Conservation (phyloP, 108 stramenopile species). For the Nitzschia palea region DNA sequence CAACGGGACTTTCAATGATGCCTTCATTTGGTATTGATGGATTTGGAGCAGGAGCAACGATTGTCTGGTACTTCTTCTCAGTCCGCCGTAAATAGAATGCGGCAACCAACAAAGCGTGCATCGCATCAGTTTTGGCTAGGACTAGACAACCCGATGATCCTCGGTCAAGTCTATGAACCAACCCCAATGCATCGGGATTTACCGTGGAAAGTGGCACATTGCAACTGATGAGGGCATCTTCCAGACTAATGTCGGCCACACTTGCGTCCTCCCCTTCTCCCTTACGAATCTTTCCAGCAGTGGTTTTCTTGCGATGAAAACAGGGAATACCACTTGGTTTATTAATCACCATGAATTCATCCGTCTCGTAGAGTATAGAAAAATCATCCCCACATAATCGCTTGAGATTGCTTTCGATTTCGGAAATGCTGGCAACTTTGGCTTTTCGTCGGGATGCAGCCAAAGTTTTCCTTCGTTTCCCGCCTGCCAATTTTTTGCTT, state of each 20-base stretch:
- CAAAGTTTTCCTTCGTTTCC: slow-evolving; percentile 58
- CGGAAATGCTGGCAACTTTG: slow-evolving; percentile 6
- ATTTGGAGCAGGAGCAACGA: slow-evolving; percentile 32
- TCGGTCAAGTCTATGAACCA: slow-evolving; percentile 82
- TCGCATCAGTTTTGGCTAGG: slow-evolving; percentile 67
- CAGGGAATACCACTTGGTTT: slow-evolving; percentile 77
- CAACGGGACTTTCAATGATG: slow-evolving; percentile 41
- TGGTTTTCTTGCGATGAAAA: slow-evolving; percentile 57
- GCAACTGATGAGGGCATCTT: slow-evolving; percentile 65
- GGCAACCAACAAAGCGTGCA: slow-evolving; percentile 60
- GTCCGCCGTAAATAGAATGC: slow-evolving; percentile 61
- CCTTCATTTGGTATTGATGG: slow-evolving; percentile 10
- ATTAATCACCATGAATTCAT: slow-evolving; percentile 53
- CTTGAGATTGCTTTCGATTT: slow-evolving; percentile 34
- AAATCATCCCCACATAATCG: slow-evolving; percentile 51
- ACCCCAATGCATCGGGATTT: slow-evolving; percentile 58
- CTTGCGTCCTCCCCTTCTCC: slow-evolving; percentile 17
- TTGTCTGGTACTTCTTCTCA: slow-evolving; percentile 59
- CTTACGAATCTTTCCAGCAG: slow-evolving; percentile 53
- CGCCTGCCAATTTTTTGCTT: slow-evolving; percentile 64
- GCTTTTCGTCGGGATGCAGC: slow-evolving; percentile 45
- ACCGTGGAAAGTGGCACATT: slow-evolving; percentile 64
- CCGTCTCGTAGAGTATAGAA: slow-evolving; percentile 53
- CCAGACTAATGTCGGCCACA: slow-evolving; percentile 54
- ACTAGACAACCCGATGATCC: slow-evolving; percentile 71